Conservation (phyloP, 257 asterid species). For the Marsdenia floribunda region DNA sequence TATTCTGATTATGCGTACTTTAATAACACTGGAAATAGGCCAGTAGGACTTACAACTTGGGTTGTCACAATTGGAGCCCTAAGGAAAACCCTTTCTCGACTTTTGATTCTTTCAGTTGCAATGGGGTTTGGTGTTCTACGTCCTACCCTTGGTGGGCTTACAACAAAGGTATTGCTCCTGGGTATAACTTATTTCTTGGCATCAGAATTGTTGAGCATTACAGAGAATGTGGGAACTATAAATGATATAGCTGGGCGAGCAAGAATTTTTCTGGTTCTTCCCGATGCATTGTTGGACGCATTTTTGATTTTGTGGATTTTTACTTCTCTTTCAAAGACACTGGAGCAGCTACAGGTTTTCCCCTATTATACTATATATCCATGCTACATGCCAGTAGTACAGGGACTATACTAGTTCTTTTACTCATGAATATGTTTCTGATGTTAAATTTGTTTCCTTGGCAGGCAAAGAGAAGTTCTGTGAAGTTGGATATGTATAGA, state of each 20-base stretch:
- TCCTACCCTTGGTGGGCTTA: conserved; percentile 96
- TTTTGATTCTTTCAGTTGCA: conserved; percentile 86
- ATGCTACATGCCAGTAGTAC: not conserved
- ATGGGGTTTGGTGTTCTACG: conserved; percentile 99
- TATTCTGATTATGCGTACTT: conserved; percentile 84
- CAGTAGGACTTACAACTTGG: conserved; percentile 86
- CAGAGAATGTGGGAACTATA: conserved; percentile 87
- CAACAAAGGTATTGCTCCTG: conserved; percentile 81
- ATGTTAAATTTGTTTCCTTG: conserved; percentile 21
- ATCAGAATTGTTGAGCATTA: conserved; percentile 70
- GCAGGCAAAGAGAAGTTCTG: conserved; percentile 90
- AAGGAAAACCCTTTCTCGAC: conserved; percentile 70
- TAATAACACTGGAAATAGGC: conserved; percentile 81
- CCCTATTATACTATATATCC: not conserved
- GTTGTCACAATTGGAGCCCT: conserved; percentile 83
- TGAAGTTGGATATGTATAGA: conserved; percentile 84
- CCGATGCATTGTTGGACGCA: conserved; percentile 88
- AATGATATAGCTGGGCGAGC: conserved; percentile 92
- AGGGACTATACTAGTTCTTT: not conserved
- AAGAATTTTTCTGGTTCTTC: conserved; percentile 75
- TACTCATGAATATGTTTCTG: conserved; percentile 12
- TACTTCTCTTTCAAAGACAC: conserved; percentile 88
- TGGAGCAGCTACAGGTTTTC: conserved; percentile 91
- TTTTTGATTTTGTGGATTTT: conserved; percentile 93
- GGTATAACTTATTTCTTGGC: conserved; percentile 85